A percentile compares a stretch with the other conserved stretches of the same genome.
phyloP scores from a whole-genome alignment of 345 rosid genomes.

The Linum lewisii region DNA sequence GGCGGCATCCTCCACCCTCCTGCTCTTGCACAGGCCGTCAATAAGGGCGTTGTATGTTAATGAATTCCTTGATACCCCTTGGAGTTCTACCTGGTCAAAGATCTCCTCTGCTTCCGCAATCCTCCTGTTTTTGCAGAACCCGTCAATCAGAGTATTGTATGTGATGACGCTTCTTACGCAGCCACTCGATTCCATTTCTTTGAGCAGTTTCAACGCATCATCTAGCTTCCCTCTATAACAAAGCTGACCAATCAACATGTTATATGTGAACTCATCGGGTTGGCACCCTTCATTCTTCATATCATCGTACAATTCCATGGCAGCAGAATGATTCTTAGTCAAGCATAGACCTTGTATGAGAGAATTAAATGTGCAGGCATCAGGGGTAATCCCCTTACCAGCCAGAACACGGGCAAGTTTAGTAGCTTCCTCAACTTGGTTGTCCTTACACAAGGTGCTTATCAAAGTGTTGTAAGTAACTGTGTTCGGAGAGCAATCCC shows the following conservation, averaged over 20 bases:
- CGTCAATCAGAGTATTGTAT: constrained; percentile 77
- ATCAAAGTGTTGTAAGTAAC: constrained; percentile 89
- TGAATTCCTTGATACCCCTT: constrained; percentile 70
- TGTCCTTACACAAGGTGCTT: constrained; percentile 72
- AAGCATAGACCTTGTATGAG: constrained; percentile 73
- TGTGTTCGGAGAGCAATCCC: constrained; percentile 78
- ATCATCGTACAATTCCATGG: constrained; percentile 66
- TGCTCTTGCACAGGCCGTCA: constrained; percentile 66
- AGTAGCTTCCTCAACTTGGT: constrained; percentile 66
- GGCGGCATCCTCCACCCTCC: constrained; percentile 71
- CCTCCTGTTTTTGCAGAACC: constrained; percentile 74
- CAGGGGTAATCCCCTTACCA: constrained; percentile 66
- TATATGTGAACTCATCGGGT: constrained; percentile 81
- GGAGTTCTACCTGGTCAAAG: constrained; percentile 89
- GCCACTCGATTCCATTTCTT: constrained; percentile 71
- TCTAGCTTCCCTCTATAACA: constrained; percentile 55
- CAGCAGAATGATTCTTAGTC: constrained; percentile 39
- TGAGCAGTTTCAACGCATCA: constrained; percentile 58
- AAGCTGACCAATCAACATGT: constrained; percentile 69
- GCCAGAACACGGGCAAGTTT: constrained; percentile 58
- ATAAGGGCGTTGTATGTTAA: constrained; percentile 86
- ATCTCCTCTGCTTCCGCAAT: constrained; percentile 77
- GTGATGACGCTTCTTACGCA: constrained; percentile 71
- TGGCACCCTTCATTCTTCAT: constrained; percentile 75
- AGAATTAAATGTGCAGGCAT: constrained; percentile 65